A percentile compares a stretch with the other conserved stretches of the same genome.
Conservation (phyloP, 176 grass and related monocot genomes). For the Luzula sylvatica region DNA sequence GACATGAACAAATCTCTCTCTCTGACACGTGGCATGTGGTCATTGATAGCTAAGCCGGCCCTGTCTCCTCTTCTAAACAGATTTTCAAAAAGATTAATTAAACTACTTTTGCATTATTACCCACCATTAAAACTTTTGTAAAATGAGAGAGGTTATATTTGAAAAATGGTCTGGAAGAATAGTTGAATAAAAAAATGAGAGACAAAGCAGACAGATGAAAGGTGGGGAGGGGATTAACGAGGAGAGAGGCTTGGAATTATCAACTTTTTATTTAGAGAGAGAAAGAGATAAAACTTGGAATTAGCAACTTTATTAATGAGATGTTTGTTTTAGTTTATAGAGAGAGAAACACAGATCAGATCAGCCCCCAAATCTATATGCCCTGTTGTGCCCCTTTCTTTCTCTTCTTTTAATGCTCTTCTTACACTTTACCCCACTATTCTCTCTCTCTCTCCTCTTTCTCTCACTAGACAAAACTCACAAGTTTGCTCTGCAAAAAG, state of each 20-base stretch:
- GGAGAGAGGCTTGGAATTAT: conserved; percentile 17
- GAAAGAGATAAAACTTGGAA: conserved; percentile 9
- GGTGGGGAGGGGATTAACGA: conserved; percentile 13
- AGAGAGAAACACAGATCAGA: conserved; percentile 28
- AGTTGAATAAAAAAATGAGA: conserved; percentile 13
- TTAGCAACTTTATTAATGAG: conserved; percentile 12
- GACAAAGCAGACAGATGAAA: conserved; percentile 18
- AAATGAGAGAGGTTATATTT: too few relatives aligned
- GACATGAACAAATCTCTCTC: conserved; percentile 9
- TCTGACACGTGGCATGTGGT: conserved; percentile 16
- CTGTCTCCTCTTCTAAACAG: not conserved
- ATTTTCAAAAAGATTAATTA: conserved; percentile 8
- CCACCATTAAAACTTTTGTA: not conserved
- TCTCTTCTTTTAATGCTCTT: conserved; percentile 55
- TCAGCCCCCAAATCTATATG: conserved; percentile 38
- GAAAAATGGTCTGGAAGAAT: not conserved
- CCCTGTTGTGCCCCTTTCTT: conserved; percentile 29
- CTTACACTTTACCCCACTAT: conserved; percentile 39
- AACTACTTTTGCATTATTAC: conserved; percentile 8
- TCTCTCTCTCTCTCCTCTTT: not conserved
- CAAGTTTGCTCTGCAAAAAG: conserved; percentile 61
- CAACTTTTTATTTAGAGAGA: conserved; percentile 11
- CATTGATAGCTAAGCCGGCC: conserved; percentile 1
- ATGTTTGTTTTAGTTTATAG: conserved; percentile 15
- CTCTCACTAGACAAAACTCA: conserved; percentile 24